Percentiles rank a stretch among this genome's conserved stretches.
These are phyloP conservation scores for Magnusiomyces tetraspermus DNA, from an alignment of 1,139 yeast species.

Conservation along the genomic window DNA sequence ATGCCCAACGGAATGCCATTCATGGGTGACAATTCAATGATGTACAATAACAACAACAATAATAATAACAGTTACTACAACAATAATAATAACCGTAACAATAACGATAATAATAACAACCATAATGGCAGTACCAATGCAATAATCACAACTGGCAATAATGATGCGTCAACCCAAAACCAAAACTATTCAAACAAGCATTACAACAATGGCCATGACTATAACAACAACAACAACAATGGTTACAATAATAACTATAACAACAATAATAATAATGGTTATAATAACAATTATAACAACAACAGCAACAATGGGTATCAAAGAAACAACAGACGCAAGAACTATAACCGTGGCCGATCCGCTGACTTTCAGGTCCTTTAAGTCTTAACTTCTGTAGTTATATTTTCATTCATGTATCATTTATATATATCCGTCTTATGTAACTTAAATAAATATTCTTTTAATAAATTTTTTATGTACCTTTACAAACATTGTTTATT, in stretches of 20 bases:
- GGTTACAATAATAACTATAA: background rate
- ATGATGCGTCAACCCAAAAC: background rate
- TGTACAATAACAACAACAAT: conserved; percentile 18
- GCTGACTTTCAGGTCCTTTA: conserved; percentile 1
- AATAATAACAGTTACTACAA: background rate
- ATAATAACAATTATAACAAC: conserved; percentile 1
- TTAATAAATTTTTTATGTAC: background rate
- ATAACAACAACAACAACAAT: background rate
- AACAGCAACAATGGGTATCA: background rate
- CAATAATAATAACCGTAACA: background rate
- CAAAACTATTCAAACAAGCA: background rate
- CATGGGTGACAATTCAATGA: conserved; percentile 11
- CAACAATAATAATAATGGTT: conserved; percentile 6
- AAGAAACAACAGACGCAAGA: background rate
- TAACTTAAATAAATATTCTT: background rate
- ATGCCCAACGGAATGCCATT: conserved; percentile 18
- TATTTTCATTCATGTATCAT: background rate
- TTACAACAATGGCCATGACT: background rate
- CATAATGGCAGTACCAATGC: conserved; percentile 1
- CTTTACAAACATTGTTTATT: background rate
- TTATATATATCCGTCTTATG: background rate
- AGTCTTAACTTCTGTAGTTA: background rate
- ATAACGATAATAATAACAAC: background rate
- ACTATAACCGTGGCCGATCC: background rate
- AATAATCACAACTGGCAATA: background rate